Evolutionary conservation across 768 basidiomycete species (phyloP).

Genomic region (Phanerochaete carnosa): DNA sequence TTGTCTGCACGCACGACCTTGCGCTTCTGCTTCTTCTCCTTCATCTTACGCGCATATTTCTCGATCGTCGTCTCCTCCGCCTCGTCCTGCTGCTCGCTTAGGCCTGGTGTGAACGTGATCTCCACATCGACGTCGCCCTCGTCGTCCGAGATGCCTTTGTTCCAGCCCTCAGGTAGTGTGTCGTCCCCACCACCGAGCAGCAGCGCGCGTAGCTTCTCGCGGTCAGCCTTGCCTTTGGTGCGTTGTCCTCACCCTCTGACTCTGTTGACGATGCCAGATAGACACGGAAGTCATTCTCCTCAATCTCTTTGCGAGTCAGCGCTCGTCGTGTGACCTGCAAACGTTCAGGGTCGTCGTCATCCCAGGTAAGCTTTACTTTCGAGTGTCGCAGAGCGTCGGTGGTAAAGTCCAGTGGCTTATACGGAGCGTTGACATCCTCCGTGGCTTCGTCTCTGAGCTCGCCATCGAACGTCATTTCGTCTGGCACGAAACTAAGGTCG

Average conservation of each 20-base stretch:
- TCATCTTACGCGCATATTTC: slow-evolving; percentile 84
- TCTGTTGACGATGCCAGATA: slow-evolving; percentile 40
- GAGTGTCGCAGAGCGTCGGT: slow-evolving; percentile 97
- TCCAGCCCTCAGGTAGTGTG: slow-evolving; percentile 85
- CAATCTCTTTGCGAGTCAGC: slow-evolving; percentile 81
- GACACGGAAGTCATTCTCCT: slow-evolving; percentile 83
- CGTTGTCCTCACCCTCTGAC: slow-evolving; percentile 65
- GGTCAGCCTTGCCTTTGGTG: slow-evolving; percentile 54
- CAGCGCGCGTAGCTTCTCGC: slow-evolving; percentile 74
- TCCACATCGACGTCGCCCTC: slow-evolving; percentile 67
- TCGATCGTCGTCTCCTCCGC: slow-evolving; percentile 87
- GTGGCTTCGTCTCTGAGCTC: slow-evolving; percentile 83
- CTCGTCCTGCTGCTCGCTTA: slow-evolving; percentile 46
- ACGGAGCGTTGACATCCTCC: slow-evolving; percentile 52
- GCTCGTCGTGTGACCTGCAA: slow-evolving; percentile 73
- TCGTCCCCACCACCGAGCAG: slow-evolving; percentile 66
- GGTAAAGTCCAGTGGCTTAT: slow-evolving; percentile 82
- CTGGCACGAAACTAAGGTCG: slow-evolving; percentile 91
- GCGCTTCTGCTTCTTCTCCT: slow-evolving; percentile 80
- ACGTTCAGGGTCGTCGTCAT: slow-evolving; percentile 92
- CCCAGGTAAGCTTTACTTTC: slow-evolving; percentile 98
- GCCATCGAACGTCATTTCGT: slow-evolving; percentile 81
- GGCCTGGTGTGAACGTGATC: slow-evolving; percentile 89
- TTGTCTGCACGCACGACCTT: slow-evolving; percentile 38
- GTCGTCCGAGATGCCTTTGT: slow-evolving; percentile 35